Evolutionary conservation across 1,284 basidiomycete genomes (phyloP).

Genomic region (Papiliotrema terrestris): DNA sequence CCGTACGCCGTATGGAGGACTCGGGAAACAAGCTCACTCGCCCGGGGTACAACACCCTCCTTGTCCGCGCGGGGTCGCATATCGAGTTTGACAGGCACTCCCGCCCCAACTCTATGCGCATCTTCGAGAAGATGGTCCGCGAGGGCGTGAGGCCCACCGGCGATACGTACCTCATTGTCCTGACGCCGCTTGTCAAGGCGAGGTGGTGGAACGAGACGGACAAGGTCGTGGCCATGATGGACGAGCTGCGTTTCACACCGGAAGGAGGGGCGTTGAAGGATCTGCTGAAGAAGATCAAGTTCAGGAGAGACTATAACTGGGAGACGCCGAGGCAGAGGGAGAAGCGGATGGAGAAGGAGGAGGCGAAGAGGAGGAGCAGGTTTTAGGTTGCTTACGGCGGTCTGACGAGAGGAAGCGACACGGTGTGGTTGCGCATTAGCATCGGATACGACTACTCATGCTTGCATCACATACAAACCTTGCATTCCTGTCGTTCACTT

Average conservation of each 20-base stretch:
- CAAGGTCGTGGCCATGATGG: conserved; percentile 61
- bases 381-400: no score
- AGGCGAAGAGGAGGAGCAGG: not conserved
- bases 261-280: conserved; percentile 49
- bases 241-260: conserved; percentile 44
- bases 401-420: no score
- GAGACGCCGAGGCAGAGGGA: conserved; percentile 1
- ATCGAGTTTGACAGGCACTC: not conserved
- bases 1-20: conserved; percentile 61
- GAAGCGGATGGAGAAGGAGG: not conserved
- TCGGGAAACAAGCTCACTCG: conserved; percentile 57
- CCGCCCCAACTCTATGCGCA: conserved; percentile 19
- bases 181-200: conserved; percentile 59
- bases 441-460: no score
- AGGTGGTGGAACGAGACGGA: conserved; percentile 60
- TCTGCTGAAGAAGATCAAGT: conserved; percentile 50
- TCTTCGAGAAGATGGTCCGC: conserved; percentile 64
- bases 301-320: conserved; percentile 9
- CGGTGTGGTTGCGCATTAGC: no score
- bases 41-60: conserved; percentile 69
- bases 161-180: conserved; percentile 71
- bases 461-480: no score
- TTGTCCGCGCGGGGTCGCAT: conserved; percentile 59
- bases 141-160: conserved; percentile 55
- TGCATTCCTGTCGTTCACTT: no score